Percentiles rank a stretch among this genome's conserved stretches.
These are phyloP conservation scores for Neurospora crassa DNA, from an alignment of 2,329 filamentous ascomycete genomes.

Conservation along the genomic window DNA sequence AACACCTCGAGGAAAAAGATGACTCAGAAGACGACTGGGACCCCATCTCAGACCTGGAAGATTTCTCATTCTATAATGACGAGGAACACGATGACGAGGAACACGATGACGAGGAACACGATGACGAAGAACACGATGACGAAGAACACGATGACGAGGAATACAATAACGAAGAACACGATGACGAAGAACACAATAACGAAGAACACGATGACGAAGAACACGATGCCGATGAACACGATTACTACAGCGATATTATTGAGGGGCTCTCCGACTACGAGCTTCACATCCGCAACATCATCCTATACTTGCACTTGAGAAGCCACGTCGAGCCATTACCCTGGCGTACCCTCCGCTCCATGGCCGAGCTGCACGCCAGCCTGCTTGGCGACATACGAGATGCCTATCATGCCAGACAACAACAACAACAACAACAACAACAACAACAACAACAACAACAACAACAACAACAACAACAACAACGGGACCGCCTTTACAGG, in stretches of 20 bases:
- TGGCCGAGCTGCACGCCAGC: not conserved
- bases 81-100: not conserved
- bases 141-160: too few relatives aligned
- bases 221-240: too few relatives aligned
- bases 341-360: not conserved
- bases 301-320: rapidly evolving
- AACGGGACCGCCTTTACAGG: too few relatives aligned
- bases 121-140: not conserved
- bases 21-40: not conserved
- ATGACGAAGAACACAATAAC: not conserved
- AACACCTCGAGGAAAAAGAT: not conserved
- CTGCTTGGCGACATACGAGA: not conserved
- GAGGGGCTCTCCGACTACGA: not conserved
- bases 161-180: not conserved
- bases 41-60: too few relatives aligned
- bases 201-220: not conserved
- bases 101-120: not conserved
- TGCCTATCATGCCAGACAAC: not conserved
- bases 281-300: not conserved
- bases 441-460: too few relatives aligned
- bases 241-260: too few relatives aligned
- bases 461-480: too few relatives aligned
- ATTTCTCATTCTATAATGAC: too few relatives aligned
- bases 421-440: too few relatives aligned
- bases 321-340: not conserved